A percentile compares a stretch with the other conserved stretches of the same genome.
phyloP scores from a whole-genome alignment of 805 yeast species.

The Candida taoyuanica region DNA sequence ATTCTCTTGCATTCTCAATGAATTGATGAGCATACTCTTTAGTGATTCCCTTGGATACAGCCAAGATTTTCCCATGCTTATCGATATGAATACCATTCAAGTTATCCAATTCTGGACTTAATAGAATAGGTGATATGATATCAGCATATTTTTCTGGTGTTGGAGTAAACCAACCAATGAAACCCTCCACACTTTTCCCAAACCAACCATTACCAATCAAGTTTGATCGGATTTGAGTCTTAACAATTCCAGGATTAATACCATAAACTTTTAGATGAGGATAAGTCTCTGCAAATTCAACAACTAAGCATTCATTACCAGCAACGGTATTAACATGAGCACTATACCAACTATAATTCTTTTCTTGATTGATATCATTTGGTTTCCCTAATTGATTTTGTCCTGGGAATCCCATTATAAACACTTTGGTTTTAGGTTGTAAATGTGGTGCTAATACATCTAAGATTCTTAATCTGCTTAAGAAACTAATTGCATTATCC shows the following conservation, averaged over 20 bases:
- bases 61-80: conserved; percentile 27
- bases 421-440: conserved; percentile 26
- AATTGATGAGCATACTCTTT: conserved; percentile 27
- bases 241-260: conserved; percentile 37
- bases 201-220: conserved; percentile 28
- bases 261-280: conserved; percentile 31
- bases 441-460: conserved; percentile 26
- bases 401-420: conserved; percentile 39
- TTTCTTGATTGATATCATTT: conserved; percentile 33
- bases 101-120: conserved; percentile 28
- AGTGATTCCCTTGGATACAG: conserved; percentile 28
- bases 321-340: conserved; percentile 41
- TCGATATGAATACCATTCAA: conserved; percentile 30
- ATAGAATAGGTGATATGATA: conserved; percentile 28
- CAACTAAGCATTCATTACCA: conserved; percentile 36
- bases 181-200: conserved; percentile 25
- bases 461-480: conserved; percentile 33
- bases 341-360: conserved; percentile 24
- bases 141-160: conserved; percentile 33
- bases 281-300: conserved; percentile 19
- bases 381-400: conserved; percentile 28
- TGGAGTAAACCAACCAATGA: conserved; percentile 30
- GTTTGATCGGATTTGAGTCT: conserved; percentile 33
- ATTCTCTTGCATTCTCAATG: conserved; percentile 24
- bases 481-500: conserved; percentile 36